phyloP scores from a whole-genome alignment of 352 stramenopile species.

The Globisporangium echinulatum region DNA sequence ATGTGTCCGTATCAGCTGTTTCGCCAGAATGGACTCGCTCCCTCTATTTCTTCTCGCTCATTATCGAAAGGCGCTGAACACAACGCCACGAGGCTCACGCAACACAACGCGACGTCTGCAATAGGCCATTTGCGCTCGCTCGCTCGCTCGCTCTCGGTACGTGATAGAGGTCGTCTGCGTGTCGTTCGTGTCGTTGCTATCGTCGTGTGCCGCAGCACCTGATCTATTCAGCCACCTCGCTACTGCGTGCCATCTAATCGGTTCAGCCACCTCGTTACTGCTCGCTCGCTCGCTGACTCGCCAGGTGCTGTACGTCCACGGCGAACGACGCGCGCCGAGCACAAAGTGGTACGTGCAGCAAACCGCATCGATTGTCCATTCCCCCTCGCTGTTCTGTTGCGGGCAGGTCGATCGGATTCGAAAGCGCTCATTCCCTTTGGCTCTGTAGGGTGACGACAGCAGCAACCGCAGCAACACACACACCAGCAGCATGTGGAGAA shows the following conservation, averaged over 20 bases:
- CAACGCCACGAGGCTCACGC: no score
- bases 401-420: neutral
- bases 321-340: slow-evolving; percentile 14
- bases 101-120: no score
- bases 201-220: slow-evolving; percentile 3
- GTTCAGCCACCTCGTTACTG: neutral
- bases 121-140: slow-evolving; percentile 35
- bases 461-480: slow-evolving; percentile 13
- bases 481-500: slow-evolving; percentile 39
- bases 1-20: neutral
- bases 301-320: slow-evolving; percentile 58
- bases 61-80: neutral
- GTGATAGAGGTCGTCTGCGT: neutral
- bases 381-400: neutral
- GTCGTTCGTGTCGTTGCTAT: neutral
- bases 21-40: neutral
- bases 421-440: neutral
- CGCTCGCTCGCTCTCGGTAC: neutral
- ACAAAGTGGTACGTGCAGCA: slow-evolving; percentile 35
- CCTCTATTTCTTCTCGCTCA: neutral
- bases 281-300: neutral
- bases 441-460: slow-evolving; percentile 24
- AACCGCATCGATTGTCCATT: neutral
- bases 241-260: neutral
- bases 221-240: neutral